phyloP scores from a whole-genome alignment of 2,329 filamentous ascomycete genomes.

The Stachybotrys elegans region DNA sequence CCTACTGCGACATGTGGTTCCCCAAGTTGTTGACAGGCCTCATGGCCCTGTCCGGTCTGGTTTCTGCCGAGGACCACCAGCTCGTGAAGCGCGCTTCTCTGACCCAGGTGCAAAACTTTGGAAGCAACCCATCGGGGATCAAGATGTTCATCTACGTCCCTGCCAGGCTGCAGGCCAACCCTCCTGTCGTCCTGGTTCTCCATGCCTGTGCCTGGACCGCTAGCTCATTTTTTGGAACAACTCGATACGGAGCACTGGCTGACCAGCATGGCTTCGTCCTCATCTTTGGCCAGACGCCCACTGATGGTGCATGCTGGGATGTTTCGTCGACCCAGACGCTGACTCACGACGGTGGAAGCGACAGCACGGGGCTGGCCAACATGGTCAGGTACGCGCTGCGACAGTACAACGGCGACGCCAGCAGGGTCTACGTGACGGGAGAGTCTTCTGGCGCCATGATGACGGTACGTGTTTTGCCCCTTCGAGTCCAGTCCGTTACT shows the following conservation, averaged over 20 bases:
- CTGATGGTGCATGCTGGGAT: conserved; percentile 53
- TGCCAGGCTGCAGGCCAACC: conserved; percentile 26
- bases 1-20: too few species aligned
- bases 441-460: conserved; percentile 44
- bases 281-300: conserved; percentile 51
- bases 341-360: conserved; percentile 51
- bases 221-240: conserved; percentile 39
- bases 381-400: conserved; percentile 53
- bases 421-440: conserved; percentile 50
- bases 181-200: conserved; percentile 41
- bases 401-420: conserved; percentile 45
- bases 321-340: conserved; percentile 45
- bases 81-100: too few species aligned
- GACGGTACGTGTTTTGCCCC: conserved; percentile 25
- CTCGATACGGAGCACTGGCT: conserved; percentile 40
- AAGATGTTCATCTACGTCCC: conserved; percentile 23
- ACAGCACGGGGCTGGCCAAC: conserved; percentile 51
- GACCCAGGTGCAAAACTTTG: conserved; percentile 8
- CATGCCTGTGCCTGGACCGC: conserved; percentile 31
- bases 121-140: conserved; percentile 7
- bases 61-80: too few species aligned
- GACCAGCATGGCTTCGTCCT: conserved; percentile 39
- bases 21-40: too few species aligned
- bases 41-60: too few species aligned
- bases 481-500: conserved; percentile 4